Evolutionary conservation across 345 rosid species (phyloP).

Genomic region (Rubroshorea leprosula): DNA sequence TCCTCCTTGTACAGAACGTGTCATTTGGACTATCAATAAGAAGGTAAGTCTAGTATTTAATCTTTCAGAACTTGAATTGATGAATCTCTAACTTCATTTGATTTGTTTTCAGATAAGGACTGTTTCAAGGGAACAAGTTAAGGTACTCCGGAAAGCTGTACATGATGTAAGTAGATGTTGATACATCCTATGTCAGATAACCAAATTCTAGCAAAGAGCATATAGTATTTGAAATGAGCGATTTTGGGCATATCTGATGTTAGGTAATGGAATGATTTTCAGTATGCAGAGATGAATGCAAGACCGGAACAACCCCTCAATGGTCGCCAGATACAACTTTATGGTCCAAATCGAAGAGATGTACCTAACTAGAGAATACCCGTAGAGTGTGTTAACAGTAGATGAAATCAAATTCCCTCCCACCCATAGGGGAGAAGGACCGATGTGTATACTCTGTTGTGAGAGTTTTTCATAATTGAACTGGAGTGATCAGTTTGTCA

Average conservation of each 20-base stretch:
- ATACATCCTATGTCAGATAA: not conserved
- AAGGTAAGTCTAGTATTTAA: constrained; percentile 25
- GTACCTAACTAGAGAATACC: too few species aligned
- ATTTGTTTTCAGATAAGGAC: constrained; percentile 24
- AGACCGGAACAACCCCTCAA: not conserved
- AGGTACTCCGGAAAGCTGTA: constrained; percentile 36
- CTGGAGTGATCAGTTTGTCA: too few species aligned
- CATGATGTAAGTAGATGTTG: constrained; percentile 40
- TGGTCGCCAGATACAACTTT: not conserved
- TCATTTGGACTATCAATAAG: constrained; percentile 54
- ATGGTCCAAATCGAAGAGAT: not conserved
- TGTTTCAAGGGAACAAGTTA: constrained; percentile 39
- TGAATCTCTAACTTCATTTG: not conserved
- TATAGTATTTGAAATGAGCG: too few species aligned
- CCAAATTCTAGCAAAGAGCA: not conserved
- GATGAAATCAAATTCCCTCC: too few species aligned
- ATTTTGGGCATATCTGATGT: not conserved
- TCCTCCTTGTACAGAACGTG: constrained; percentile 84
- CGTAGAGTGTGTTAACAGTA: too few species aligned
- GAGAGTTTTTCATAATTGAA: too few species aligned
- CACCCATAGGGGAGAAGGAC: too few species aligned
- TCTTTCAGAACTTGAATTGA: not conserved
- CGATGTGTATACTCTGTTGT: too few species aligned
- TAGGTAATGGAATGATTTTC: not conserved
- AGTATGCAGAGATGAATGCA: not conserved